These are phyloP conservation scores for Gomphus bonarii DNA, from an alignment of 1,284 basidiomycete species.

Conservation along the genomic window DNA sequence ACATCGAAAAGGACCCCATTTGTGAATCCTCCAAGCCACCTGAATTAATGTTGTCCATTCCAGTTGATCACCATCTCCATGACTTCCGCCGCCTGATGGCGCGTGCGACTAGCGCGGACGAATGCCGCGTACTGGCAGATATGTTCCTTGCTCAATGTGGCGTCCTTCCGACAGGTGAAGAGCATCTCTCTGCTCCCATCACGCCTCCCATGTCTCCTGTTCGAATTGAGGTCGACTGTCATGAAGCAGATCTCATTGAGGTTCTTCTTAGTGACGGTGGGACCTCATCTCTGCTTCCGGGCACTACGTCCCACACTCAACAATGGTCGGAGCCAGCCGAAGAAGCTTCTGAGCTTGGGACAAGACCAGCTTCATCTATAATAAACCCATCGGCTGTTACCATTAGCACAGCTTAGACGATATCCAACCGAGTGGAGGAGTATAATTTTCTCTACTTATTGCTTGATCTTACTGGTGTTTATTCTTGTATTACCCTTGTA, in stretches of 20 bases:
- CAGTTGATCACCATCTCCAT: conserved; percentile 34
- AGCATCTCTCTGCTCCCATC: conserved; percentile 2
- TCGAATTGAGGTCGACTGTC: conserved; percentile 6
- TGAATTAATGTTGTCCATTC: conserved; percentile 12
- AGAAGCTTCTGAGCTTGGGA: background rate
- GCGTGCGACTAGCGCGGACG: conserved; percentile 63
- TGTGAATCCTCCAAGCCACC: background rate
- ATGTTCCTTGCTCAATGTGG: conserved; percentile 68
- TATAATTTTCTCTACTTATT: background rate
- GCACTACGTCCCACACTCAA: background rate
- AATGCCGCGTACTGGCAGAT: conserved; percentile 76
- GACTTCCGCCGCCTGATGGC: conserved; percentile 65
- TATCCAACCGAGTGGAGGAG: background rate
- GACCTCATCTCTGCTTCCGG: background rate
- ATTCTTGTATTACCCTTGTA: conserved; percentile 3
- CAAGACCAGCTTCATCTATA: background rate
- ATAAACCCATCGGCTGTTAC: background rate
- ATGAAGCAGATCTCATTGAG: conserved; percentile 15
- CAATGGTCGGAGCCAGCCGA: background rate
- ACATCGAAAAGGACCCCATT: background rate
- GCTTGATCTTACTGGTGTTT: background rate
- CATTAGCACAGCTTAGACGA: background rate
- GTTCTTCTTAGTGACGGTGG: conserved; percentile 15
- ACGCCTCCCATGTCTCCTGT: conserved; percentile 7
- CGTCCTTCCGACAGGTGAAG: conserved; percentile 13